Base-by-base conservation (phyloP, 176 grass and related monocot species). In the Cenchrus purpureus region DNA sequence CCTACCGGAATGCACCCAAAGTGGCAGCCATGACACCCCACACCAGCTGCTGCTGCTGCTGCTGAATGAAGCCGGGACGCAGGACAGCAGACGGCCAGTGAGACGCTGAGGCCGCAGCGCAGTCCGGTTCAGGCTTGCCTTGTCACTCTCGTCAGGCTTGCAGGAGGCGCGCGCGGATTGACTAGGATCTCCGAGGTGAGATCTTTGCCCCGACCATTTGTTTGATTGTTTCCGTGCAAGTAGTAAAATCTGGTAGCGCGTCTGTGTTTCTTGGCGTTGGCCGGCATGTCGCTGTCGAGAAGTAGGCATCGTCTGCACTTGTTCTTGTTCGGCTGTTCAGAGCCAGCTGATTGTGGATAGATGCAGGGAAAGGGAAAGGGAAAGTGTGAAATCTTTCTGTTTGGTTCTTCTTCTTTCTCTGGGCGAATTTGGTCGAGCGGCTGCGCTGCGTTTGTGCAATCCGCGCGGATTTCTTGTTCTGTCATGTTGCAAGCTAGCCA, bases 1-100 rank as follows among this genome's bases (percentile, higher is more conserved):
- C 54, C 10, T 20, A 77, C 62, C 37, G 5, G 82, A 84, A 84
- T 88, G 86, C 83, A 54, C 70, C 85, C 86, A 32, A 65, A 57
- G 16, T 65, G 66, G 80, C 49, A 63, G 65, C 54, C 45, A 6
- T 56, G 73, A 71, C 55, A 40, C 37, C 37, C 37, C 37, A 40
- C 37, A 40, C 37, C 37, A 40, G 37, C 37, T 40, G 37, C 37
- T 40, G 37, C 37, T 40, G 78, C 31, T 56, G 86, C 62, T 31
- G 64, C 66, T 48, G 13, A 50, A 42, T 45, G 49, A 54, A 49
- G 19, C 15, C 28, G 50, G 46, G 14, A 4, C 42, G 22, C 44
- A 49, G 68, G 22, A 12, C 61, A 37, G 12, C 19, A n/a, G 28
- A 67, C 16, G 17, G 52, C 71, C 48, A 54, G 16, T 49, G 42